Evolutionary conservation across 306 rosid species (phyloP), one percentile per base, ranked within the genome.

Genomic region (Oxytropis ochrocephala): DNA sequence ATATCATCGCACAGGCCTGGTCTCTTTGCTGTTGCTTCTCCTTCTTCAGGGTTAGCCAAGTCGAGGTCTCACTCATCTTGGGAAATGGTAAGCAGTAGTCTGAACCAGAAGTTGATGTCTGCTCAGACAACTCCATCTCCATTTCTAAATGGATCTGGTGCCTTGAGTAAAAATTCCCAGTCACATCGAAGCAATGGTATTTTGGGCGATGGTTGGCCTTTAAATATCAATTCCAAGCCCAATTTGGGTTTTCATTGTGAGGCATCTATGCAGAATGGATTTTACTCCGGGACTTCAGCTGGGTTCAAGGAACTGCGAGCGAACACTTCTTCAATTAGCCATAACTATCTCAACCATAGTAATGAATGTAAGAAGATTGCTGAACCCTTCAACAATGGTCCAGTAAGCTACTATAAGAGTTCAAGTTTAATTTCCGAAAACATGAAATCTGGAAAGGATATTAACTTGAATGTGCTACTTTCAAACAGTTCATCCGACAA

Each of bases 21-120:
- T 44, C 81, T 76, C 59, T 78, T 71, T 79, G 80, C 79, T 35
- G 11, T 49, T 69, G 35, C 76, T 68, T 27, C 76, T 68, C 79
- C 88, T 74, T 75, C 90, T 42, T 77, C 85, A 21, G 88, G 88
- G 36, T 68, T 81, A 76, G 64, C 80, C 19, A 86, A 66, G 83
- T 53, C 95, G 50, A 80, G 86, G 91, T 80, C 86, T 70, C 86
- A 78, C 66, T 77, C 91, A 58, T 77, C 95, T 52, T 85, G 83
- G 90, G 93, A 84, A 67, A 85, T 76, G 67, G 72, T 80, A 47
- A 85, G 65, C 60, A 50, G 78, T 66, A 77, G 75, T 83, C 82
- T 76, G 72, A 82, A 63, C 81, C 89, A 83, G 76, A 92, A 86
- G 77, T 73, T 83, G 66, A 64, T 74, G 46, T 75, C 91, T 43